Evolutionary conservation across 192 early-diverging fungal genomes (phyloP).

Genomic region (Piromyces sp.): DNA sequence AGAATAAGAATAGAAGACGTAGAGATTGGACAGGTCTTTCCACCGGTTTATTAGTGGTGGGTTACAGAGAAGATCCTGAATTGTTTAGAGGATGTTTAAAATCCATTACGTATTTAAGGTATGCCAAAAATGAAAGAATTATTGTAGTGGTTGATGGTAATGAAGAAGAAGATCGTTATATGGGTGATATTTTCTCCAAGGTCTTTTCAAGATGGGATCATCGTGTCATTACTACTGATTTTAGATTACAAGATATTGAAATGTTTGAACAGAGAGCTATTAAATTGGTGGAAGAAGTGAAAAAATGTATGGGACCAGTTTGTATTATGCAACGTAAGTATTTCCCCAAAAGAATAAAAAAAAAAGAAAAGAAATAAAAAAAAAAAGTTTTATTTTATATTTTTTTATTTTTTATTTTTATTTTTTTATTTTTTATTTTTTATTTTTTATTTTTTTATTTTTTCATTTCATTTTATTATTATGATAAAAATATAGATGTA

Average conservation of each 20-base stretch:
- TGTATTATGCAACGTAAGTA: background rate
- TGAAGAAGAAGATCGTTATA: slow-evolving; percentile 10
- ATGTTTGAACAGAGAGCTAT: background rate
- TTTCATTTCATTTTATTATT: no score
- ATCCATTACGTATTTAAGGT: slow-evolving; percentile 4
- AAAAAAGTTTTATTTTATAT: no score
- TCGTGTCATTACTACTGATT: background rate
- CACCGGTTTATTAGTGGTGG: slow-evolving; percentile 8
- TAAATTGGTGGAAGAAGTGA: background rate
- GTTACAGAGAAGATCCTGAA: slow-evolving; percentile 12
- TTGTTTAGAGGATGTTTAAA: slow-evolving; percentile 8
- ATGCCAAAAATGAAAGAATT: slow-evolving; percentile 8
- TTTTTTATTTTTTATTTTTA: no score
- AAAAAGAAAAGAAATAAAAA: background rate
- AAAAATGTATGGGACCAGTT: background rate
- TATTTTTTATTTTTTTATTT: no score
- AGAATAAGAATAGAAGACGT: background rate
- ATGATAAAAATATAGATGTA: no score
- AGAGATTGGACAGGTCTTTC: background rate
- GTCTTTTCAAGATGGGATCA: slow-evolving; percentile 7
- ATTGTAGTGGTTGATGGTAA: slow-evolving; percentile 12
- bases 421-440: no score
- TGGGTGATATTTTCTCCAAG: slow-evolving; percentile 8
- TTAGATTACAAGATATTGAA: background rate
- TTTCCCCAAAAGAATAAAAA: background rate